Evolutionary conservation across 108 stramenopile species (phyloP).

Genomic region (Nitzschia palea): DNA sequence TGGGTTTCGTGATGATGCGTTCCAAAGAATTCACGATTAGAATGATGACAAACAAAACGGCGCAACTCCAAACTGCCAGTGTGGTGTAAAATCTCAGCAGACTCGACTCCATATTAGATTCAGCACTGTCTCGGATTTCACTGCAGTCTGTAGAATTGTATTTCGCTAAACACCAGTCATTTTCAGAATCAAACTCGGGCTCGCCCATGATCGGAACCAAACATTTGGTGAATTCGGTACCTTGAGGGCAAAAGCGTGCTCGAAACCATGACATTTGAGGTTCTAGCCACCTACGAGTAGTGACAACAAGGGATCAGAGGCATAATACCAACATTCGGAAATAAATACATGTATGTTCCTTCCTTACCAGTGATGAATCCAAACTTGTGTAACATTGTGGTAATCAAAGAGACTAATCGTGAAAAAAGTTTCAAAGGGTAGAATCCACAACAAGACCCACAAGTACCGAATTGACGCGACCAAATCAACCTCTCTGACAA

Average conservation of each 20-base stretch:
- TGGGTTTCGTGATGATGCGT: constrained; percentile 73
- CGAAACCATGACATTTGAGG: constrained; percentile 39
- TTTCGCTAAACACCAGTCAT: constrained; percentile 54
- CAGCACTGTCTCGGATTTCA: constrained; percentile 58
- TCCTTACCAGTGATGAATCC: constrained; percentile 50
- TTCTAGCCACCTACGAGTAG: constrained; percentile 17
- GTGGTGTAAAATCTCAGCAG: constrained; percentile 31
- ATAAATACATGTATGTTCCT: not conserved
- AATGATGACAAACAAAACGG: constrained; percentile 45
- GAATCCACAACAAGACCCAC: constrained; percentile 68
- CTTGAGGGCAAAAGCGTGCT: constrained; percentile 45
- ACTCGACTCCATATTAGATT: constrained; percentile 30
- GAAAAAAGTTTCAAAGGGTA: constrained; percentile 41
- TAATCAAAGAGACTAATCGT: constrained; percentile 52
- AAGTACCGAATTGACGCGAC: constrained; percentile 69
- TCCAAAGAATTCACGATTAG: constrained; percentile 66
- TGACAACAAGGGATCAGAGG: not conserved
- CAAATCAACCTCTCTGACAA: constrained; percentile 69
- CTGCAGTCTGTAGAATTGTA: constrained; percentile 59
- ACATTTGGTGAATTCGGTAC: constrained; percentile 56
- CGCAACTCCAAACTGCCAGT: constrained; percentile 28
- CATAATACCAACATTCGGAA: not conserved
- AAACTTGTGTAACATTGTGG: constrained; percentile 66
- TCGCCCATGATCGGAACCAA: constrained; percentile 60
- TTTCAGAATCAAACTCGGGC: constrained; percentile 36